phyloP scores from a whole-genome alignment of 768 basidiomycete genomes.

The Trametes elegans region DNA sequence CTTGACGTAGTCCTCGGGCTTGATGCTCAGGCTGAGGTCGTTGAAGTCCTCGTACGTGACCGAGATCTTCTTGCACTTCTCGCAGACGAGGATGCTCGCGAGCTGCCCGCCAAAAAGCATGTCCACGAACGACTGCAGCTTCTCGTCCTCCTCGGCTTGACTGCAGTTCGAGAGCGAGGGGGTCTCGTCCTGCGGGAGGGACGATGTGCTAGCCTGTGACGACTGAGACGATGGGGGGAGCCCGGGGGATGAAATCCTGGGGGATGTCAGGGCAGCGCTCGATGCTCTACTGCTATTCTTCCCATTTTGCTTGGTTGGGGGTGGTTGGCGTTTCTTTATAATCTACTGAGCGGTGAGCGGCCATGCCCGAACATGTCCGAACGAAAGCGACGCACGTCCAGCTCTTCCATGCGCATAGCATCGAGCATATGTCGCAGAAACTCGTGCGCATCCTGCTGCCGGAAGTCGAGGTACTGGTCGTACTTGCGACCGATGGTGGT shows the following conservation, averaged over 20 bases:
- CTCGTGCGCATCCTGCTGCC: conserved; percentile 96
- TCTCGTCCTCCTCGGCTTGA: conserved; percentile 41
- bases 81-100: conserved; percentile 90
- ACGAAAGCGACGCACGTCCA: conserved; percentile 56
- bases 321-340: conserved; percentile 68
- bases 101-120: conserved; percentile 89
- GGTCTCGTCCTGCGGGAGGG: not conserved
- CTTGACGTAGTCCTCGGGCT: conserved; percentile 72
- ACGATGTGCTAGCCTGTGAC: not conserved
- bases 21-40: conserved; percentile 89
- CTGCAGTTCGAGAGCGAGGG: too few relatives aligned
- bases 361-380: not conserved
- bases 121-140: conserved; percentile 73
- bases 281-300: not conserved
- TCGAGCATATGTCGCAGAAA: conserved; percentile 87
- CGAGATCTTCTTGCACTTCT: conserved; percentile 90
- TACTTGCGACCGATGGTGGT: conserved; percentile 76
- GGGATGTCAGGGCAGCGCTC: not conserved
- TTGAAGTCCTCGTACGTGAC: conserved; percentile 93
- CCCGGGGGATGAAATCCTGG: not conserved
- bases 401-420: conserved; percentile 92
- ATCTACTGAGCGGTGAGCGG: conserved; percentile 45
- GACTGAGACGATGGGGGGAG: not conserved
- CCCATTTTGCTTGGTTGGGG: conserved; percentile 41
- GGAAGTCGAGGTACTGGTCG: conserved; percentile 92